Percentiles rank a stretch among this genome's conserved stretches.
Conservation (phyloP, 257 asterid species). For the Ophiorrhiza pumila region DNA sequence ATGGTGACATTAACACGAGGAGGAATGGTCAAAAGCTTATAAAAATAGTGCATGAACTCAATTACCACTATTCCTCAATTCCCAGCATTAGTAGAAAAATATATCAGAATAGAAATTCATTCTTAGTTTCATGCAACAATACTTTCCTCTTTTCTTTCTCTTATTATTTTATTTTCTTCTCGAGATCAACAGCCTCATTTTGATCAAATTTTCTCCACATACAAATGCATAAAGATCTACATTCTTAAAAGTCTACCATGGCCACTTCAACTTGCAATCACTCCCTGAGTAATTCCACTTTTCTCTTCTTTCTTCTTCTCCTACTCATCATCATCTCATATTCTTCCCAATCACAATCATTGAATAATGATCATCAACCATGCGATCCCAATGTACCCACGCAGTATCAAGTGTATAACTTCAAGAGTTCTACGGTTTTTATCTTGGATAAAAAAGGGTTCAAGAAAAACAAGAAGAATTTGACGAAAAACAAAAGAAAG, state of each 20-base stretch:
- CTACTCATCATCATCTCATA: constrained; percentile 21
- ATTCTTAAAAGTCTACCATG: constrained; percentile 14
- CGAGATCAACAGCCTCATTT: constrained; percentile 14
- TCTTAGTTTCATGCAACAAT: neutral
- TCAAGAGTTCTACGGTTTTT: constrained; percentile 29
- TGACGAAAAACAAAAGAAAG: constrained; percentile 15
- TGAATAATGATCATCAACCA: constrained; percentile 9
- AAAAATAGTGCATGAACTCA: neutral
- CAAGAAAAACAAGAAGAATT: constrained; percentile 21
- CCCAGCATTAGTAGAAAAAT: too few species aligned
- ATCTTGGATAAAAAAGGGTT: constrained; percentile 14
- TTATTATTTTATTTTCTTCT: constrained; percentile 13
- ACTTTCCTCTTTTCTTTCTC: neutral
- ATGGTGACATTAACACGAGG: constrained; percentile 39
- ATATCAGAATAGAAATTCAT: neutral
- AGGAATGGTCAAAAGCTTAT: neutral
- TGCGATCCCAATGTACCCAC: neutral
- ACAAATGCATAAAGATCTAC: constrained; percentile 9
- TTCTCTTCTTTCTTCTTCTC: constrained; percentile 22
- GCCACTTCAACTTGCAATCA: constrained; percentile 12
- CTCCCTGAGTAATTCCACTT: constrained; percentile 12
- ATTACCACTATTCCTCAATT: neutral
- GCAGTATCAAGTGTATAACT: constrained; percentile 9
- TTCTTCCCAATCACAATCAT: constrained; percentile 13
- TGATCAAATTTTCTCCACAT: neutral